Conservation (phyloP, 2,329 filamentous ascomycete species). For the Ascochyta fabae region DNA sequence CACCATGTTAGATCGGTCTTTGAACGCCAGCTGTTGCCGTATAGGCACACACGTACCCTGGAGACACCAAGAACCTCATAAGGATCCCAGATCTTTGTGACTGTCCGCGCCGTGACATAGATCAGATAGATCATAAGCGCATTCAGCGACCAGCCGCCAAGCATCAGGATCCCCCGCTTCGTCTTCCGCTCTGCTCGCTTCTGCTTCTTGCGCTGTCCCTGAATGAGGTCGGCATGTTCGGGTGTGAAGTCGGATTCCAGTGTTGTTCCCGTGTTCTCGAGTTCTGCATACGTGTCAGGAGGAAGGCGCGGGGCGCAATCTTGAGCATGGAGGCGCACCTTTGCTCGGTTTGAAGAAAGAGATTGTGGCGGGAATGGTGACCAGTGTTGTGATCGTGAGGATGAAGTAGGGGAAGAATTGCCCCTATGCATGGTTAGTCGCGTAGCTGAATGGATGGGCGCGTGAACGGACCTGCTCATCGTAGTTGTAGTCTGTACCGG, state of each 20-base stretch:
- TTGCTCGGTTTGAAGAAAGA: slow-evolving; percentile 81
- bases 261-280: slow-evolving; percentile 79
- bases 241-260: slow-evolving; percentile 83
- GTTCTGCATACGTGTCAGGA: slow-evolving; percentile 55
- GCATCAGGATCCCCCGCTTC: slow-evolving; percentile 79
- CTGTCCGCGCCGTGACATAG: slow-evolving; percentile 72
- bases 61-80: slow-evolving; percentile 92
- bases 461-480: slow-evolving; percentile 76
- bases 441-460: neutral
- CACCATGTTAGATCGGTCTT: slow-evolving; percentile 26
- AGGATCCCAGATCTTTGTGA: slow-evolving; percentile 89
- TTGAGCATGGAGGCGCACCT: slow-evolving; percentile 51
- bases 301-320: neutral
- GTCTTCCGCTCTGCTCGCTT: slow-evolving; percentile 87
- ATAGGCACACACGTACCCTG: slow-evolving; percentile 64
- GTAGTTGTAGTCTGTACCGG: slow-evolving; percentile 88
- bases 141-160: slow-evolving; percentile 82
- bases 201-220: slow-evolving; percentile 81
- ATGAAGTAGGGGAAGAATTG: slow-evolving; percentile 99
- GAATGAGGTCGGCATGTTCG: slow-evolving; percentile 82
- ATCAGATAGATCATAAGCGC: slow-evolving; percentile 93
- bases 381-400: slow-evolving; percentile 83
- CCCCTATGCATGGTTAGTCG: slow-evolving; percentile 61
- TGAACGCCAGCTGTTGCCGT: neutral
- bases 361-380: slow-evolving; percentile 91